Base-by-base conservation (phyloP, 768 basidiomycete species). In the Leccinum rimulosum region DNA sequence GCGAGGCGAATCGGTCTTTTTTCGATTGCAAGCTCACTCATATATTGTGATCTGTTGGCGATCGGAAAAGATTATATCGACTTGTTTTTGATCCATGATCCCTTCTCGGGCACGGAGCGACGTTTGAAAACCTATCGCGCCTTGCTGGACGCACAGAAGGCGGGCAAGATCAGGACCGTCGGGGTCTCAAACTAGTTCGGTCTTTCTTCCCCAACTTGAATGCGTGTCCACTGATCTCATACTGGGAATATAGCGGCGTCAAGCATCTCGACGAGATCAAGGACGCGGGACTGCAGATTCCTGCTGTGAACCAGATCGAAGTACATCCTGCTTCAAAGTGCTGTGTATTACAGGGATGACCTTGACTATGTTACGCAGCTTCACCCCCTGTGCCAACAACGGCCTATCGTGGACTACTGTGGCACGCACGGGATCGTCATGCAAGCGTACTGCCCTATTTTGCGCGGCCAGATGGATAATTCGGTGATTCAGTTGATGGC, bases 161-260 rank as follows among this genome's bases (percentile, higher is more conserved):
- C 74, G 4, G 90, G 91, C 3, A 89, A 89, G 65, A 80, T 92
- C 53, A 79, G 82, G 61, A 79, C 79, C 6, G 82, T 91, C 25
- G 91, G 91, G 4, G 92, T 93, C 9, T 92, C 89, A 2, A 94
- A 94, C 73, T 94, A 85, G 89, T 91, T 64, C 52, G 10, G 87
- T 69, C 25, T 52, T 49, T 45, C 25, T 25, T 25, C 3, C 25
- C 25, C 25, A n/a, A n/a, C n/a, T n/a, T n/a, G n/a, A n/a, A 25
- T 25, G 10, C 10, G 5, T 43, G 10, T 52, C 35, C 6, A 25
- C 45, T 22, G 54, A 49, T 58, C 50, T 14, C 33, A 58, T 11
- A 3, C 25, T 50, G 30, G 7, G 30, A 19, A 36, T 47, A n/a
- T 31, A 92, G 90, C 64, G 81, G 81, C 27, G 67, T 88, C 35